A percentile compares a stretch with the other conserved stretches of the same genome.
Evolutionary conservation across 805 yeast genomes (phyloP).

Genomic region (Starmerella riodocensis): DNA sequence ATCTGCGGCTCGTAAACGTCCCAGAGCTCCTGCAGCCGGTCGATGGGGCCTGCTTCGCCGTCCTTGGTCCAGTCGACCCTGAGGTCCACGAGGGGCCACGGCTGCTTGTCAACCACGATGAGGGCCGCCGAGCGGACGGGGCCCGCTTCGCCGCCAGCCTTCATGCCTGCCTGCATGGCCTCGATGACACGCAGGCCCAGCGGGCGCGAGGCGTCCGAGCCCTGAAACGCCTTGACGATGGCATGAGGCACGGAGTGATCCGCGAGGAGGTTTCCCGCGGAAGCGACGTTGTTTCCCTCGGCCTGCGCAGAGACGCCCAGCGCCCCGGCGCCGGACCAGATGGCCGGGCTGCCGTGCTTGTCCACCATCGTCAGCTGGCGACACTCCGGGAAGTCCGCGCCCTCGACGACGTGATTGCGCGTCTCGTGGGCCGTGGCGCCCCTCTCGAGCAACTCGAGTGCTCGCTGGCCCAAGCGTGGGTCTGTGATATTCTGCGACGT

Average conservation of each 20-base stretch:
- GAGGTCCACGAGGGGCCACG: constrained; percentile 17
- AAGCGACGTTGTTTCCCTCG: constrained; percentile 8
- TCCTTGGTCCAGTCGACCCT: constrained; percentile 17
- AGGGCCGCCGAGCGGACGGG: constrained; percentile 17
- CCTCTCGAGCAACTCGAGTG: constrained; percentile 7
- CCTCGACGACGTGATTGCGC: constrained; percentile 2
- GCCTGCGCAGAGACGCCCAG: constrained; percentile 12
- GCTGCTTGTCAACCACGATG: constrained; percentile 10
- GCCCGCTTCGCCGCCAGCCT: constrained; percentile 19
- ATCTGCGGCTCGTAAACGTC: constrained; percentile 15
- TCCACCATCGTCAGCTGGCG: constrained; percentile 16
- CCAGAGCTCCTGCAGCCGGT: constrained; percentile 12
- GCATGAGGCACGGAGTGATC: constrained; percentile 8
- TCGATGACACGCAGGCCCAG: constrained; percentile 13
- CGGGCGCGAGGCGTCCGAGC: constrained; percentile 3
- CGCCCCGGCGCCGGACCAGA: constrained; percentile 15
- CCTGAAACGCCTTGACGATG: constrained; percentile 10
- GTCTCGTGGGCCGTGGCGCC: constrained; percentile 12
- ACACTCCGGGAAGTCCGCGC: constrained; percentile 5
- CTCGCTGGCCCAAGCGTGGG: constrained; percentile 16
- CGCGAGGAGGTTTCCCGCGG: constrained; percentile 17
- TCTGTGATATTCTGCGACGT: constrained; percentile 19
- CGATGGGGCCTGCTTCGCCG: constrained; percentile 9
- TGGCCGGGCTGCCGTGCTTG: constrained; percentile 10
- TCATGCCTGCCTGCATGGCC: constrained; percentile 17